These are phyloP conservation scores for Mycena amicta DNA, from an alignment of 768 basidiomycete species.

Conservation along the genomic window DNA sequence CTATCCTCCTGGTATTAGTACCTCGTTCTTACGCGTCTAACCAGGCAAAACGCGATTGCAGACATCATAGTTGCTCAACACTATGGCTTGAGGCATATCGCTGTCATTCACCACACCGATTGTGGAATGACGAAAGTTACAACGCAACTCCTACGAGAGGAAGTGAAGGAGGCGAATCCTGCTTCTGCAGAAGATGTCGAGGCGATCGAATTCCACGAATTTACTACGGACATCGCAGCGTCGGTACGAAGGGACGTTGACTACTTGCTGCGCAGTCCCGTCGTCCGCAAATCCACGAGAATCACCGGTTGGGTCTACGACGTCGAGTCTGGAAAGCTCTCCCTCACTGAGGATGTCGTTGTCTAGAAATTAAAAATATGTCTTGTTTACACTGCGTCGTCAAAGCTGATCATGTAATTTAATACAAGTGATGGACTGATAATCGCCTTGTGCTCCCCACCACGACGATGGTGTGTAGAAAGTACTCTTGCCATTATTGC, in stretches of 20 bases:
- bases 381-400: too few species aligned
- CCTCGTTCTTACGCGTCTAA: too few species aligned
- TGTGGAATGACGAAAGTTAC: constrained; percentile 57
- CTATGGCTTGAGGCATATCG: constrained; percentile 46
- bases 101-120: constrained; percentile 56
- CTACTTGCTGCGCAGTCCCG: constrained; percentile 43
- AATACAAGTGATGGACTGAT: too few species aligned
- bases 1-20: neutral
- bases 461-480: too few species aligned
- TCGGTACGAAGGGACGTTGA: constrained; percentile 46
- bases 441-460: too few species aligned
- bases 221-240: constrained; percentile 38
- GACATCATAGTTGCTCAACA: constrained; percentile 55
- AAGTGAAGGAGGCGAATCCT: constrained; percentile 36
- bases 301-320: constrained; percentile 30
- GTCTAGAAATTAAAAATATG: too few species aligned
- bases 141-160: constrained; percentile 36
- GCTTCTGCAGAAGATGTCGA: constrained; percentile 34
- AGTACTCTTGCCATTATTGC: too few species aligned
- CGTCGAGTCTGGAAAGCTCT: neutral
- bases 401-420: too few species aligned
- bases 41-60: constrained; percentile 51
- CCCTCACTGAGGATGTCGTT: neutral
- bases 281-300: constrained; percentile 41
- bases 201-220: constrained; percentile 45